These are phyloP conservation scores for Phytophthora kernoviae DNA, from an alignment of 352 stramenopile genomes.

Conservation along the genomic window DNA sequence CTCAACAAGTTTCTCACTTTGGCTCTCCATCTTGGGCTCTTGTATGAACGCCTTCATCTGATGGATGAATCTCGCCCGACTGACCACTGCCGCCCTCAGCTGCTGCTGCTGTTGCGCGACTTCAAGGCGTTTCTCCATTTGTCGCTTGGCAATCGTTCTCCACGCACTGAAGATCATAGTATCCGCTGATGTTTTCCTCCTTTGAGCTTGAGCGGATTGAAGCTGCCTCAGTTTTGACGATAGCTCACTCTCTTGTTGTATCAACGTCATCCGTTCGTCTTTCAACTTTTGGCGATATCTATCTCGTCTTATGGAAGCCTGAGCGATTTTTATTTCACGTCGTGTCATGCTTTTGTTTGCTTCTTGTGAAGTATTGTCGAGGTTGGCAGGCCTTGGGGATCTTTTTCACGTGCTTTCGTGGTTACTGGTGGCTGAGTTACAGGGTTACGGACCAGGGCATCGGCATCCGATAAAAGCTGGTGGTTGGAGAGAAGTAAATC, in stretches of 20 bases:
- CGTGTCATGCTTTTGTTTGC: background rate
- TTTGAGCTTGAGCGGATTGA: constrained; percentile 2
- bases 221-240: constrained; percentile 5
- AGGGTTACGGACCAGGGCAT: background rate
- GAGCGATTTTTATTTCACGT: constrained; percentile 4
- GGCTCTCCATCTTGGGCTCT: background rate
- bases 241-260: constrained; percentile 12
- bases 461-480: constrained; percentile 11
- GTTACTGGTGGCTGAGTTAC: too few relatives aligned
- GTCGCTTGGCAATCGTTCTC: constrained; percentile 15
- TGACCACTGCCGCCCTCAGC: constrained; percentile 5
- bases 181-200: constrained; percentile 4
- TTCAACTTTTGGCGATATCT: constrained; percentile 22
- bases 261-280: constrained; percentile 15
- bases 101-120: constrained; percentile 14
- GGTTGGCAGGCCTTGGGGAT: background rate
- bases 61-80: constrained; percentile 7
- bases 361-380: background rate
- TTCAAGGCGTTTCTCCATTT: constrained; percentile 12
- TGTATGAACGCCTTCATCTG: constrained; percentile 5
- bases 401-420: too few relatives aligned
- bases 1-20: background rate
- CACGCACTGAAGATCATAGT: constrained; percentile 1
- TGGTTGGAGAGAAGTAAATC: constrained; percentile 1
- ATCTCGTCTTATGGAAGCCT: constrained; percentile 16